Conservation (phyloP, 2,329 filamentous ascomycete genomes). For the Dryadomyces quercus-mongolicae region DNA sequence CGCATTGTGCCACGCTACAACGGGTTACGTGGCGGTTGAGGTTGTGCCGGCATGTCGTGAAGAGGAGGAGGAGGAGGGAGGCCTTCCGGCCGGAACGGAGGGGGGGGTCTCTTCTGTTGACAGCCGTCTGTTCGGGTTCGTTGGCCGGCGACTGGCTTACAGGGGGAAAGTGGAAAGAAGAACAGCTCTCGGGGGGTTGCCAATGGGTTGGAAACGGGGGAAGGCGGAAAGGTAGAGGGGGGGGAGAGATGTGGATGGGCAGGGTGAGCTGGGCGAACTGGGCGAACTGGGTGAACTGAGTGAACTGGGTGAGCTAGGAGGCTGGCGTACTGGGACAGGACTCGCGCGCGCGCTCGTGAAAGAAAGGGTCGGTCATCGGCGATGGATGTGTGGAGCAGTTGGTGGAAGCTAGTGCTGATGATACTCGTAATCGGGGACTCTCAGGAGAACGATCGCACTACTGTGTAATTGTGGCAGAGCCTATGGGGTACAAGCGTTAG, state of each 20-base stretch:
- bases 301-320: background rate
- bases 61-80: background rate
- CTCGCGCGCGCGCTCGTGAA: background rate
- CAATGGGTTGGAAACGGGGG: too few species aligned
- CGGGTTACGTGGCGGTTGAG: conserved; percentile 10
- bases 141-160: background rate
- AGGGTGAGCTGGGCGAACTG: too few species aligned
- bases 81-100: background rate
- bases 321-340: background rate
- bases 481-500: too few species aligned
- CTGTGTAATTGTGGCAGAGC: too few species aligned
- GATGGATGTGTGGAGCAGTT: background rate
- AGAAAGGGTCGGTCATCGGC: background rate
- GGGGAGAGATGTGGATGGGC: too few species aligned
- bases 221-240: too few species aligned
- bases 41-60: conserved; percentile 18
- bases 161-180: too few species aligned
- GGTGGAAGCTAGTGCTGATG: background rate
- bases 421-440: background rate
- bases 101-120: background rate
- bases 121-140: too few species aligned
- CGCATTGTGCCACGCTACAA: conserved; percentile 48
- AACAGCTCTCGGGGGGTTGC: too few species aligned
- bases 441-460: too few species aligned
- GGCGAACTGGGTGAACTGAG: too few species aligned